Conservation (phyloP, 148 eudicot genomes). For the Chenopodium formosanum region DNA sequence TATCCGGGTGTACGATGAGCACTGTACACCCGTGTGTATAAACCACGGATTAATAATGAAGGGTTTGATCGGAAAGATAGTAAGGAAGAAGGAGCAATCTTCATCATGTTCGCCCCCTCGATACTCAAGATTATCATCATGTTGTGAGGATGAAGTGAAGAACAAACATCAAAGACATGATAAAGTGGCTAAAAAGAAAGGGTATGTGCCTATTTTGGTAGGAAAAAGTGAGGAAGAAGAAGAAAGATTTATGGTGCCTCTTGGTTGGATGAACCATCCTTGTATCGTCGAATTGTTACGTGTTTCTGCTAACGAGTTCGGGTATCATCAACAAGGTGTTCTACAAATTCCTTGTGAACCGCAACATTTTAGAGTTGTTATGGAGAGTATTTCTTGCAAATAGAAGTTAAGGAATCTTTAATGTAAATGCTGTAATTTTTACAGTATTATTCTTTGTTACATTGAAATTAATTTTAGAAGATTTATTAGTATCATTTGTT, state of each 20-base stretch:
- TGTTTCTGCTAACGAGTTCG: constrained; percentile 12
- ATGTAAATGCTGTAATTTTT: too few relatives aligned
- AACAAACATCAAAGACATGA: too few relatives aligned
- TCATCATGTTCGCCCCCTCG: background rate
- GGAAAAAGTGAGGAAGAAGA: constrained; percentile 20
- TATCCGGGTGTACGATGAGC: too few relatives aligned
- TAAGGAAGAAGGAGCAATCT: constrained; percentile 18
- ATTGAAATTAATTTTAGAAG: too few relatives aligned
- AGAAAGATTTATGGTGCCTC: constrained; percentile 27
- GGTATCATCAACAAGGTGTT: constrained; percentile 23
- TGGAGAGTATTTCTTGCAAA: constrained; percentile 6
- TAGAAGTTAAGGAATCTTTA: background rate
- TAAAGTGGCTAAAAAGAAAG: background rate
- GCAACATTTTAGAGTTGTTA: constrained; percentile 7
- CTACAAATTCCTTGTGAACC: constrained; percentile 25
- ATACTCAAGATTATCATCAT: constrained; percentile 6
- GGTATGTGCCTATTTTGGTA: constrained; percentile 24
- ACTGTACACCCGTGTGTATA: too few relatives aligned
- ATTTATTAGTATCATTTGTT: too few relatives aligned
- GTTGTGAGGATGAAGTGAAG: too few relatives aligned
- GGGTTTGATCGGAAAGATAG: constrained; percentile 16
- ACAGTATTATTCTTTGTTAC: too few relatives aligned
- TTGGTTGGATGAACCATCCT: constrained; percentile 22
- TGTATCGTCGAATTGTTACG: constrained; percentile 14
- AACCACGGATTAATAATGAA: constrained; percentile 5